Evolutionary conservation across 164 flowering plant genomes (phyloP).

Genomic region (Echeveria elegans): DNA sequence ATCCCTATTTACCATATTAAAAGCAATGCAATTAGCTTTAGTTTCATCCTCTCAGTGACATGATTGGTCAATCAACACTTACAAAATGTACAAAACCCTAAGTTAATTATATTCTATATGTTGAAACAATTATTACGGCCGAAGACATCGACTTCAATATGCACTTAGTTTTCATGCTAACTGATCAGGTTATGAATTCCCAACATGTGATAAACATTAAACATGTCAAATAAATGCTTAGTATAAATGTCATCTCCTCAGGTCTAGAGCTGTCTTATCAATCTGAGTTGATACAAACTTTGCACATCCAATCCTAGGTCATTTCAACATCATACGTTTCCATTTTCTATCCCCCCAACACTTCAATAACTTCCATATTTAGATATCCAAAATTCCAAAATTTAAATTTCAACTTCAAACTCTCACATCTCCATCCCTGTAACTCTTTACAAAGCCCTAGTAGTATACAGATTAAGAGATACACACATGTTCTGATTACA

Average conservation of each 20-base stretch:
- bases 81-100: too few relatives aligned
- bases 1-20: too few relatives aligned
- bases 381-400: not conserved
- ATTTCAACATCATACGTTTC: constrained; percentile 5
- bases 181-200: not conserved
- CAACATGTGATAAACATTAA: not conserved
- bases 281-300: not conserved
- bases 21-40: too few relatives aligned
- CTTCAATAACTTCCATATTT: constrained; percentile 1
- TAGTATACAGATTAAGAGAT: not conserved
- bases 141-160: not conserved
- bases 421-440: constrained; percentile 1
- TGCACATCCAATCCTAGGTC: not conserved
- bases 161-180: not conserved
- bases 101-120: too few relatives aligned
- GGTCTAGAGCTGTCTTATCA: not conserved
- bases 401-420: constrained; percentile 8
- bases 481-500: not conserved
- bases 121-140: too few relatives aligned
- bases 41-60: not conserved
- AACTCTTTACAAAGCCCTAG: not conserved
- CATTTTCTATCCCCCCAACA: not conserved
- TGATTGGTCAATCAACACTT: not conserved
- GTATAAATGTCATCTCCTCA: not conserved
- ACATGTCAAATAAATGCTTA: not conserved